A percentile compares a stretch with the other conserved stretches of the same genome.
Evolutionary conservation across 495 filamentous ascomycete species (phyloP).

Genomic region (Aspergillus wentii): DNA sequence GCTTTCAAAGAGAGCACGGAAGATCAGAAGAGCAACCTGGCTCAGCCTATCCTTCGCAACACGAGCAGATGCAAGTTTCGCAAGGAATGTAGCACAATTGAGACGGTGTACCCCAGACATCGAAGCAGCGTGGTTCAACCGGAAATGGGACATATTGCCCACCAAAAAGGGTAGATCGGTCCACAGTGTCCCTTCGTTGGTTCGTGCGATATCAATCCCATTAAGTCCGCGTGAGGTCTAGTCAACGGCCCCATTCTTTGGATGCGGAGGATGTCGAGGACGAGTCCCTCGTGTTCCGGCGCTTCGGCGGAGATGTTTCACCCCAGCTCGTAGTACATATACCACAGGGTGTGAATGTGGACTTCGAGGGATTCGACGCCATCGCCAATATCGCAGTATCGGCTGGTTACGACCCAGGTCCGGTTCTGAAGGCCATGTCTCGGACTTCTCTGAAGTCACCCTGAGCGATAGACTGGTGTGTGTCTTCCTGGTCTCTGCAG

Average conservation of each 20-base stretch:
- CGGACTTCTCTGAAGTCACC: constrained; percentile 13
- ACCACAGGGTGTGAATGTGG: constrained; percentile 14
- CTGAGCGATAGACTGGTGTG: constrained; percentile 7
- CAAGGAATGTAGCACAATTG: constrained; percentile 15
- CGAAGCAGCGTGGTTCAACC: constrained; percentile 3
- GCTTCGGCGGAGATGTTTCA: constrained; percentile 8
- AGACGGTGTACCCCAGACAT: constrained; percentile 15
- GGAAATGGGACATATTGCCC: constrained; percentile 13
- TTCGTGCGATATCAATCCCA: constrained; percentile 15
- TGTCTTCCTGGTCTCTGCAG: constrained; percentile 6
- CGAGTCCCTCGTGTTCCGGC: constrained; percentile 11
- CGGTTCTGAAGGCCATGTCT: constrained; percentile 10
- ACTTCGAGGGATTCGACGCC: constrained; percentile 13
- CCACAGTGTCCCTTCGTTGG: constrained; percentile 14
- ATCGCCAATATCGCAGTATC: constrained; percentile 16
- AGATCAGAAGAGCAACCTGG: constrained; percentile 14
- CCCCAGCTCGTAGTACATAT: constrained; percentile 15
- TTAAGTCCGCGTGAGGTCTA: constrained; percentile 5
- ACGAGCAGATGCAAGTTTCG: constrained; percentile 14
- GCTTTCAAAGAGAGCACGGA: constrained; percentile 9
- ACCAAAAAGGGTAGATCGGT: constrained; percentile 16
- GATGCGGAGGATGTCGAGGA: constrained; percentile 18
- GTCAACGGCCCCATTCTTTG: constrained; percentile 15
- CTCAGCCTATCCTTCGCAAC: constrained; percentile 14
- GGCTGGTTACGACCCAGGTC: constrained; percentile 9